A percentile compares a stretch with the other conserved stretches of the same genome.
phyloP scores from a whole-genome alignment of 306 rosid genomes.

The Clitoria ternatea region DNA sequence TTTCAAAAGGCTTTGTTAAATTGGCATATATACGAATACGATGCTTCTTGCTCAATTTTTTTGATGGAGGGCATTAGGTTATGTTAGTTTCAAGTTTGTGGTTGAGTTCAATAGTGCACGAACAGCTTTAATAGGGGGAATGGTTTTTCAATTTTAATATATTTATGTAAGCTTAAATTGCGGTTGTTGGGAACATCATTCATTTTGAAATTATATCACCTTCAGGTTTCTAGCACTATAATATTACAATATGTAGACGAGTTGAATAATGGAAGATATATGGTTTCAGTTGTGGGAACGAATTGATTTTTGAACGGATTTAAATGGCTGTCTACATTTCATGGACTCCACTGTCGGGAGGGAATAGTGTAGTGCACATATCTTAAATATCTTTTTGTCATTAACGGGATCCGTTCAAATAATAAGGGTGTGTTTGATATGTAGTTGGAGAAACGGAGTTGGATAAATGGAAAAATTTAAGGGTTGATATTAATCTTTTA shows the following conservation, averaged over 20 bases:
- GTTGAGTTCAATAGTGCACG: background rate
- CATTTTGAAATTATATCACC: background rate
- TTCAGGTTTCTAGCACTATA: background rate
- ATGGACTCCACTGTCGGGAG: background rate
- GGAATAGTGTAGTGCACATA: background rate
- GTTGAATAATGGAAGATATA: background rate
- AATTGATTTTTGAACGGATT: background rate
- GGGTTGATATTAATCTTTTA: too few relatives aligned
- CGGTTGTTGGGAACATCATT: background rate
- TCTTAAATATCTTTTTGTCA: background rate
- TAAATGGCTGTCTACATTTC: background rate
- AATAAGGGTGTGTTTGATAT: too few relatives aligned
- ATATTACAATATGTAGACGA: background rate
- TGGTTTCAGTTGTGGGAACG: background rate
- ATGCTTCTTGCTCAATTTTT: constrained; percentile 4
- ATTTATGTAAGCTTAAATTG: background rate
- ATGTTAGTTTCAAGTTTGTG: constrained; percentile 2
- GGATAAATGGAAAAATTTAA: too few relatives aligned
- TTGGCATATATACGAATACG: background rate
- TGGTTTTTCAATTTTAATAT: background rate
- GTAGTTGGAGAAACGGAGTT: too few relatives aligned
- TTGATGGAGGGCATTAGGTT: background rate
- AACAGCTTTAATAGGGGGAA: background rate
- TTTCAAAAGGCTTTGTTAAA: background rate
- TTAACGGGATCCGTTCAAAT: too few relatives aligned